Evolutionary conservation across 805 yeast species (phyloP).

Genomic region (Pichia phayaonensis): DNA sequence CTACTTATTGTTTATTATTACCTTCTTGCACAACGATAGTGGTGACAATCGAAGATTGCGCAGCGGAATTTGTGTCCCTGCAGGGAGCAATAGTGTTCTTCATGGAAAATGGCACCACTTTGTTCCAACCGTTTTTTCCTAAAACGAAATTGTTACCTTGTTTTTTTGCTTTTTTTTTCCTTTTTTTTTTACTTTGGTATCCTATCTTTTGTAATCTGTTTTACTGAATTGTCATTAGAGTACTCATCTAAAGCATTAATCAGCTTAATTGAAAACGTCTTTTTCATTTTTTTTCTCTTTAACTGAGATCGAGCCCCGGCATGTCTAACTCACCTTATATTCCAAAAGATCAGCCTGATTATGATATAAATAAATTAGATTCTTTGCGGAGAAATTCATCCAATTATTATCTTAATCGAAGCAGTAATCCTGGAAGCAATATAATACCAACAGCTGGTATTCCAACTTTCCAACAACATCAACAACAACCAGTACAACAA

Average conservation of each 20-base stretch:
- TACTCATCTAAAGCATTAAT: not conserved
- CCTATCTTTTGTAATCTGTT: too few species aligned
- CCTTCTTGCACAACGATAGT: too few species aligned
- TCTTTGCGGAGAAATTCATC: not conserved
- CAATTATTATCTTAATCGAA: not conserved
- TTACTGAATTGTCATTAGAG: too few species aligned
- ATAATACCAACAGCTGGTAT: not conserved
- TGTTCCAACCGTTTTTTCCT: not conserved
- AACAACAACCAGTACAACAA: constrained; percentile 4
- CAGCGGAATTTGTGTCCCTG: not conserved
- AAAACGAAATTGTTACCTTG: too few species aligned
- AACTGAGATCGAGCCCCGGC: not conserved
- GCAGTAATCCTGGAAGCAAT: not conserved
- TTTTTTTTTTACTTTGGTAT: too few species aligned
- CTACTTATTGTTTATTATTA: too few species aligned
- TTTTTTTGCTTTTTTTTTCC: too few species aligned
- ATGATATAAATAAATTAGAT: not conserved
- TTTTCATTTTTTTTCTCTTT: too few species aligned
- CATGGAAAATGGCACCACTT: not conserved
- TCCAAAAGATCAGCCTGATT: not conserved
- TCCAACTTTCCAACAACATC: not conserved
- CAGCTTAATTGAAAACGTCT: too few species aligned
- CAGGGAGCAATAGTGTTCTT: not conserved
- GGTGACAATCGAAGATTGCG: not conserved
- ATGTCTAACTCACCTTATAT: not conserved